Evolutionary conservation across 768 basidiomycete species (phyloP).

Genomic region (Lactifluus subvellereus): DNA sequence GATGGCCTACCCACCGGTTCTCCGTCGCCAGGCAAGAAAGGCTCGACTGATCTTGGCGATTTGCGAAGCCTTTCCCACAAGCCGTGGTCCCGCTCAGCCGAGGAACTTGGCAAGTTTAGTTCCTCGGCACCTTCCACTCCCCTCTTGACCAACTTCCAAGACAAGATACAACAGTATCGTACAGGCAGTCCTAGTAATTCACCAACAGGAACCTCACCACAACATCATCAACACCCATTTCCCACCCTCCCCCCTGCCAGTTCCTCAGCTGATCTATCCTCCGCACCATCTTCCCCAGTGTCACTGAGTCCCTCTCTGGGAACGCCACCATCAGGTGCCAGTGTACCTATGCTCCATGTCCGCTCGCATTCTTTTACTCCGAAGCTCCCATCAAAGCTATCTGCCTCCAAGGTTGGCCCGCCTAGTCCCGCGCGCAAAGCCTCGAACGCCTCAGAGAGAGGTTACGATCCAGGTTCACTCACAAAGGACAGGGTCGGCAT

Average conservation of each 20-base stretch:
- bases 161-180: conserved; percentile 62
- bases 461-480: not conserved
- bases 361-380: conserved; percentile 69
- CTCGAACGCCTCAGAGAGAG: conserved; percentile 25
- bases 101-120: conserved; percentile 62
- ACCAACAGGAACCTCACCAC: conserved; percentile 18
- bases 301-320: conserved; percentile 31
- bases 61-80: conserved; percentile 63
- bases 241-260: conserved; percentile 28
- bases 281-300: conserved; percentile 27
- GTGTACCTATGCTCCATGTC: conserved; percentile 38
- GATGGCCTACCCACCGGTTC: conserved; percentile 33
- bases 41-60: conserved; percentile 49
- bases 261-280: conserved; percentile 13
- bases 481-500: conserved; percentile 1
- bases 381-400: conserved; percentile 62
- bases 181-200: conserved; percentile 37
- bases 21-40: conserved; percentile 31
- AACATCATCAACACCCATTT: conserved; percentile 31
- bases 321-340: conserved; percentile 17
- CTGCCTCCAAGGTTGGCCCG: conserved; percentile 44
- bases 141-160: conserved; percentile 49
- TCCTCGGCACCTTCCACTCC: conserved; percentile 32
- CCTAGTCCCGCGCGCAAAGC: conserved; percentile 48
- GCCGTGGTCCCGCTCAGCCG: conserved; percentile 74